phyloP scores from a whole-genome alignment of 2,329 filamentous ascomycete genomes.

The Epichloe coenophiala region DNA sequence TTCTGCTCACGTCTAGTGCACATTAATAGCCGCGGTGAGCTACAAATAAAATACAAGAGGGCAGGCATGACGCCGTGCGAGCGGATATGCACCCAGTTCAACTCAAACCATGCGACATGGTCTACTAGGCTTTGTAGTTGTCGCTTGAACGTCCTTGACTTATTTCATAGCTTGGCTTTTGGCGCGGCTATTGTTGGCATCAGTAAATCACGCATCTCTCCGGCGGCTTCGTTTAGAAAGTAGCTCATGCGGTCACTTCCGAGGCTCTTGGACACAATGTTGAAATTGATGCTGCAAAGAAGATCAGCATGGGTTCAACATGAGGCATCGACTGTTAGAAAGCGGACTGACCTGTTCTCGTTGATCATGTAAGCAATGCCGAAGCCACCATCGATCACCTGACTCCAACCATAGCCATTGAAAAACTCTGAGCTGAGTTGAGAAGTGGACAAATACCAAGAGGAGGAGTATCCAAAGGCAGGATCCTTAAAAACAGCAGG shows the following conservation, averaged over 20 bases:
- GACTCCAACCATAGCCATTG: conserved; percentile 97
- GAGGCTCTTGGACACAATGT: conserved; percentile 86
- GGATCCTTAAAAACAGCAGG: conserved; percentile 81
- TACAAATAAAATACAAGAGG: neutral
- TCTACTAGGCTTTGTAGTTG: neutral
- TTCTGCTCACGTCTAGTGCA: neutral
- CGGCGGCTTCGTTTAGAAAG: conserved; percentile 87
- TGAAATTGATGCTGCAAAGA: conserved; percentile 76
- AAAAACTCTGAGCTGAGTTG: conserved; percentile 96
- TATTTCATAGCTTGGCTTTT: conserved; percentile 71
- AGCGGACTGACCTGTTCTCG: conserved; percentile 62
- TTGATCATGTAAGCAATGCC: conserved; percentile 99
- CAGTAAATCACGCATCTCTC: conserved; percentile 78
- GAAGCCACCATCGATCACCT: conserved; percentile 91
- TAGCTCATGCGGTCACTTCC: conserved; percentile 89
- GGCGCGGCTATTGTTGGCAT: conserved; percentile 63
- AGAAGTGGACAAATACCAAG: conserved; percentile 79
- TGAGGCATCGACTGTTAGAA: no score
- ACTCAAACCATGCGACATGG: neutral
- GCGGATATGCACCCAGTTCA: neutral
- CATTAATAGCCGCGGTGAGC: neutral
- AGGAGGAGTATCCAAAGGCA: conserved; percentile 67
- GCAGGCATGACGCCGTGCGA: neutral
- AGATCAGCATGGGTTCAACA: conserved; percentile 1
- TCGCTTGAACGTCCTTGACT: neutral